Conservation (phyloP, 176 grass and related monocot genomes). For the Musa itinerans region DNA sequence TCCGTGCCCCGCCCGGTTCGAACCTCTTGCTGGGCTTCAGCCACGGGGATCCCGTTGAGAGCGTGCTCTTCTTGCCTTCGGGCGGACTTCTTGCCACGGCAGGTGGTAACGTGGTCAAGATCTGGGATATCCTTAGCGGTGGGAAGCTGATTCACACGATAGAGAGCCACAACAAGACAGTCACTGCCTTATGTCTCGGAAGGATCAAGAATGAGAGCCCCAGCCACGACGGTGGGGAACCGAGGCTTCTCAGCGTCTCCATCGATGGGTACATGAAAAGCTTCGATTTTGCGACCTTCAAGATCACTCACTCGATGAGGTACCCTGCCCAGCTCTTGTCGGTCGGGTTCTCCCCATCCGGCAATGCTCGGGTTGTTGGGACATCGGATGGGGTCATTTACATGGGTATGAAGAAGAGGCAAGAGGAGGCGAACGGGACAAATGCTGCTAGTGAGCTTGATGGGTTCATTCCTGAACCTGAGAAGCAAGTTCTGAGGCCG, state of each 20-base stretch:
- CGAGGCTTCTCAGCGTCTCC: constrained; percentile 57
- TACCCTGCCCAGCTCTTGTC: constrained; percentile 60
- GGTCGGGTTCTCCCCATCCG: constrained; percentile 64
- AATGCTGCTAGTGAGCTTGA: constrained; percentile 28
- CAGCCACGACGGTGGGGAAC: constrained; percentile 29
- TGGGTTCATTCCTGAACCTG: constrained; percentile 29
- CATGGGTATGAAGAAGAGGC: constrained; percentile 46
- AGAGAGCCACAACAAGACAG: constrained; percentile 90
- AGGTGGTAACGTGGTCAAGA: constrained; percentile 68
- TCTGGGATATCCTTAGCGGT: constrained; percentile 87
- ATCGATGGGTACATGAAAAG: constrained; percentile 94
- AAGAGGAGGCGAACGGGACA: constrained; percentile 20
- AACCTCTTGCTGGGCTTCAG: constrained; percentile 33
- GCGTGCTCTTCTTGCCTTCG: constrained; percentile 69
- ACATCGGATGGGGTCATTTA: constrained; percentile 68
- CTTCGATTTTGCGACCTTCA: constrained; percentile 74
- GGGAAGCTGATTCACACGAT: constrained; percentile 55
- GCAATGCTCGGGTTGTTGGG: constrained; percentile 50
- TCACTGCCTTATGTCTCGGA: constrained; percentile 42
- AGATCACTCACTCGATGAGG: constrained; percentile 66
- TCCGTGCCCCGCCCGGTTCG: constrained; percentile 31
- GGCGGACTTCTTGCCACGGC: constrained; percentile 76
- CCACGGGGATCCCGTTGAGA: constrained; percentile 66
- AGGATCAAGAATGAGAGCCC: constrained; percentile 23
- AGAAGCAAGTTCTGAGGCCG: constrained; percentile 35